phyloP scores from a whole-genome alignment of 169 alveolate species.

The Eimeria acervulina region DNA sequence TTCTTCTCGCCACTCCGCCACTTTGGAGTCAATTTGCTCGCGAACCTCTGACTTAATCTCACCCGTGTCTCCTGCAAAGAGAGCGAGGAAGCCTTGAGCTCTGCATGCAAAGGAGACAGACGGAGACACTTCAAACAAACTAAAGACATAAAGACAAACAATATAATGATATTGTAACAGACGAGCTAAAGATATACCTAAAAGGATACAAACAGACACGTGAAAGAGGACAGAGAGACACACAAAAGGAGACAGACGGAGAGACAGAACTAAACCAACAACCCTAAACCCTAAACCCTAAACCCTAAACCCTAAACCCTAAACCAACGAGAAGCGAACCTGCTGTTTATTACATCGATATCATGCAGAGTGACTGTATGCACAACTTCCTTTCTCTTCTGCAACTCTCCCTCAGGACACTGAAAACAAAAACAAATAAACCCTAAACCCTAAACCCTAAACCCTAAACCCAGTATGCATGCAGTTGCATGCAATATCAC shows the following conservation, averaged over 20 bases:
- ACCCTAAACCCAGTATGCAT: background rate
- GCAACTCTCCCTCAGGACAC: conserved; percentile 99
- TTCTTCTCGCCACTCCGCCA: conserved; percentile 99
- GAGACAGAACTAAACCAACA: too few relatives aligned
- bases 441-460: background rate
- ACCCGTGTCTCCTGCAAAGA: conserved; percentile 99
- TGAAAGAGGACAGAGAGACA: background rate
- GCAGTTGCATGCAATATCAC: background rate
- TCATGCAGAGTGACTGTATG: conserved; percentile 99
- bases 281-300: too few relatives aligned
- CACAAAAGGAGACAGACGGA: too few relatives aligned
- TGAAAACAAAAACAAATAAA: conserved; percentile 82
- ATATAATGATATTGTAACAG: too few relatives aligned
- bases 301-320: conserved; percentile 30
- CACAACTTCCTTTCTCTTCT: conserved; percentile 98
- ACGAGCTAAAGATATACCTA: too few relatives aligned
- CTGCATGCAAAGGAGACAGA: conserved; percentile 74
- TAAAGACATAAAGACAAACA: background rate
- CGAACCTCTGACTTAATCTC: conserved; percentile 99
- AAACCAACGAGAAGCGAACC: conserved; percentile 63
- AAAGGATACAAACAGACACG: too few relatives aligned
- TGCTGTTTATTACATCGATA: conserved; percentile 98
- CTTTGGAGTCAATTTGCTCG: conserved; percentile 98
- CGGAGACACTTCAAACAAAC: background rate
- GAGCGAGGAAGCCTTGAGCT: conserved; percentile 98